A percentile compares a stretch with the other conserved stretches of the same genome.
Conservation (phyloP, 495 filamentous ascomycete genomes). For the Neurospora sp. region DNA sequence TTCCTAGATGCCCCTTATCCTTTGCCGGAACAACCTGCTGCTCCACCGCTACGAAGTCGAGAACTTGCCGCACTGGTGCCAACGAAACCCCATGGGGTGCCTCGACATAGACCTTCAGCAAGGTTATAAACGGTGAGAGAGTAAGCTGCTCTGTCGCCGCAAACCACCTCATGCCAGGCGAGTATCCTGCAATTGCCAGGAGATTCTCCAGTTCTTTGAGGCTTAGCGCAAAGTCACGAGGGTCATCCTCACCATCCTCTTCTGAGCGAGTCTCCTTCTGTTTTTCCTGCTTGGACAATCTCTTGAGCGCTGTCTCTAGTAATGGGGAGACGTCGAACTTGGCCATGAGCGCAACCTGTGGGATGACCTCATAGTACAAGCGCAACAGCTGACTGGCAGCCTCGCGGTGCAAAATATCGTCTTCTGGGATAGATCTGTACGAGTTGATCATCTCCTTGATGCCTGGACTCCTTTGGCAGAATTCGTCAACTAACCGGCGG, state of each 20-base stretch:
- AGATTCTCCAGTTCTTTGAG: conserved; percentile 65
- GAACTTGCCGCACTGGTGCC: conserved; percentile 31
- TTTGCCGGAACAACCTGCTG: conserved; percentile 35
- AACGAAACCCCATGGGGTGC: conserved; percentile 32
- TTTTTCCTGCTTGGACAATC: conserved; percentile 31
- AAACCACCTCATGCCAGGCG: conserved; percentile 76
- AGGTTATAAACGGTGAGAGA: conserved; percentile 55
- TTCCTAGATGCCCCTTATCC: conserved; percentile 26
- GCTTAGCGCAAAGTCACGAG: conserved; percentile 41
- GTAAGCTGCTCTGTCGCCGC: conserved; percentile 36
- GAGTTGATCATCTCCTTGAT: conserved; percentile 65
- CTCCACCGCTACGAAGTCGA: conserved; percentile 41
- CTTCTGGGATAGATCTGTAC: conserved; percentile 54
- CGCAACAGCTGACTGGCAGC: conserved; percentile 62
- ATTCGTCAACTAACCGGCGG: conserved; percentile 56
- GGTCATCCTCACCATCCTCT: conserved; percentile 10
- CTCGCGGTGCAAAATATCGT: conserved; percentile 68
- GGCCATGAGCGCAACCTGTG: conserved; percentile 68
- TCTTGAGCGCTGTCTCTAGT: conserved; percentile 54
- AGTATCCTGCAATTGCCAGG: conserved; percentile 64
- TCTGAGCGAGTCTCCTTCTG: conserved; percentile 5
- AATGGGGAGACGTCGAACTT: conserved; percentile 76
- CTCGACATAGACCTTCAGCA: conserved; percentile 45
- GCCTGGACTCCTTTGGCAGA: conserved; percentile 66
- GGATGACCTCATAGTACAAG: conserved; percentile 72